phyloP scores from a whole-genome alignment of 345 rosid genomes.

The Lepidium didymum region DNA sequence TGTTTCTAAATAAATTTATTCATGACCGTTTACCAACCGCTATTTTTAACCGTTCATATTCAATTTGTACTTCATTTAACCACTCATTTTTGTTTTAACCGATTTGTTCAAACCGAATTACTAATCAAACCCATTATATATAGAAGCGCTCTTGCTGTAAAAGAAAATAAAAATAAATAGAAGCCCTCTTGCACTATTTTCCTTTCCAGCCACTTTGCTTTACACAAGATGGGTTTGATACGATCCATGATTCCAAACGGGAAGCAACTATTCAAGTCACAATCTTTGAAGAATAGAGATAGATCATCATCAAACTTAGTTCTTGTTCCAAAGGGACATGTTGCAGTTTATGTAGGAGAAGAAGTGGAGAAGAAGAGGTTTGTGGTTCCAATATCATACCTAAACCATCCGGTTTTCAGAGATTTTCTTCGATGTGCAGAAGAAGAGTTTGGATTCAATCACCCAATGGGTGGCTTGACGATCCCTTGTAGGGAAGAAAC shows the following conservation, averaged over 20 bases:
- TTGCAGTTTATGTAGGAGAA: slow-evolving; percentile 32
- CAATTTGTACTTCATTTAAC: no score
- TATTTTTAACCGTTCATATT: no score
- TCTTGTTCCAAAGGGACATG: slow-evolving; percentile 31
- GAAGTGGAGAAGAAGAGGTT: slow-evolving; percentile 26
- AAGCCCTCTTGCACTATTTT: not conserved
- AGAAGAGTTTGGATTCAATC: slow-evolving; percentile 34
- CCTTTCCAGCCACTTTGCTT: not conserved
- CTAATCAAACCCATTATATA: no score
- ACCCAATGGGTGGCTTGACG: slow-evolving; percentile 35
- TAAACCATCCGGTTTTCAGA: slow-evolving; percentile 32
- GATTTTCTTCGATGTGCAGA: slow-evolving; percentile 27
- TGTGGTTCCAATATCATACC: slow-evolving; percentile 26
- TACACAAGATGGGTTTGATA: slow-evolving; percentile 6
- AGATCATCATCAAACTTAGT: not conserved
- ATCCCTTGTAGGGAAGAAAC: slow-evolving; percentile 31
- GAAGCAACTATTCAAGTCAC: slow-evolving; percentile 20
- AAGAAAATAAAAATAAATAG: not conserved
- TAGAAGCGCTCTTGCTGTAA: no score
- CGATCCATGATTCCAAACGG: not conserved
- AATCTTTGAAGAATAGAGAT: slow-evolving; percentile 5
- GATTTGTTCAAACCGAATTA: no score
- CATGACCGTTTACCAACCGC: no score
- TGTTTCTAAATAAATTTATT: no score
- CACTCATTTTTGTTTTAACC: no score